Conservation (phyloP, 2,329 filamentous ascomycete genomes). For the Colletotrichum sp. region DNA sequence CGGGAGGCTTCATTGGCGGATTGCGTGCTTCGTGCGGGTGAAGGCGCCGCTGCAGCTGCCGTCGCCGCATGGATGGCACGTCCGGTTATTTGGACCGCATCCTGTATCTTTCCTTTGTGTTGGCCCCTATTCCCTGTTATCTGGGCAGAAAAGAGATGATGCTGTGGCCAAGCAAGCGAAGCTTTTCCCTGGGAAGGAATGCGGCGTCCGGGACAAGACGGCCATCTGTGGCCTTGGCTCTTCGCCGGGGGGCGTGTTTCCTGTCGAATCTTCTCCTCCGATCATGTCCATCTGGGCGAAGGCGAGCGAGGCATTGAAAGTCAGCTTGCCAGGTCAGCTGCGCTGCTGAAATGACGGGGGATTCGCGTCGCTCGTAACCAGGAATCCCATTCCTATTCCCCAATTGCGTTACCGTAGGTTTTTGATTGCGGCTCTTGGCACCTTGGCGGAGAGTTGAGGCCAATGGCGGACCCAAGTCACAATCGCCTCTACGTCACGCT, state of each 20-base stretch:
- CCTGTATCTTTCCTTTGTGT: not conserved
- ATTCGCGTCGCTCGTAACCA: not conserved
- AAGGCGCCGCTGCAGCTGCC: slow-evolving; percentile 7
- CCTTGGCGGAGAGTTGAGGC: slow-evolving; percentile 5
- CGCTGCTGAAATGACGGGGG: not conserved
- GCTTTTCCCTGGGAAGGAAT: slow-evolving; percentile 13
- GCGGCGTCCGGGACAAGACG: not conserved
- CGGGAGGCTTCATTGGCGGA: not conserved
- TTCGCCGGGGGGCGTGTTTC: not conserved
- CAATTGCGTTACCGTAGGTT: slow-evolving; percentile 14
- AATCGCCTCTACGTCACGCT: not conserved
- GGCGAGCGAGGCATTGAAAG: not conserved
- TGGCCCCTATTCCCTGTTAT: not conserved
- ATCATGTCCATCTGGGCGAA: not conserved
- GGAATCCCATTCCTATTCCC: not conserved
- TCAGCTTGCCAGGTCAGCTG: not conserved
- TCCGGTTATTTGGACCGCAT: slow-evolving; percentile 6
- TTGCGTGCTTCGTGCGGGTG: slow-evolving; percentile 12
- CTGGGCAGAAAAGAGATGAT: not conserved
- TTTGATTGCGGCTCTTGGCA: slow-evolving; percentile 3
- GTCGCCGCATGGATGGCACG: not conserved
- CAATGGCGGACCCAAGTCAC: not conserved
- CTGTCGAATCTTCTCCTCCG: not conserved
- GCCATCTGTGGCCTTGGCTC: not conserved
- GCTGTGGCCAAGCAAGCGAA: slow-evolving; percentile 11